Evolutionary conservation across 1,139 yeast genomes (phyloP), one percentile per base, ranked within the genome.

Genomic region (Scheffersomyces titani): DNA sequence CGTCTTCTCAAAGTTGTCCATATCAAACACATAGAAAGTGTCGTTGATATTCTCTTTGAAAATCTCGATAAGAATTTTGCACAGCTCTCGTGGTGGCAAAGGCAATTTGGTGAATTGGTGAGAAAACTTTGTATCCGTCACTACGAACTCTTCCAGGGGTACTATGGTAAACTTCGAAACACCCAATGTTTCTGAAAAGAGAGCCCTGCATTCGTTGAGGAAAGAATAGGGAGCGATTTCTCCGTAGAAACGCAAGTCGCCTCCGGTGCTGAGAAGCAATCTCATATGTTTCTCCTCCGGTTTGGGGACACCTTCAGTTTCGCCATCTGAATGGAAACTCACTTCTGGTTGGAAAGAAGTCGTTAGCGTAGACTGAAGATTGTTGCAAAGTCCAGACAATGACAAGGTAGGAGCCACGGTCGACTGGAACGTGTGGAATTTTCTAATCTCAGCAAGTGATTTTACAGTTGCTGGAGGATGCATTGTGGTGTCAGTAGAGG

Each of bases 171-270:
- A 62, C 18, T 58, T 62, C 1, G 65, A 61, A 5, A 57, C 60
- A 1, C 65, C 65, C 20, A 62, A 54, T 13, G 52, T 54, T 49
- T 62, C 62, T 45, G 58, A 56, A 59, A 68, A 68, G 16, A 69
- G 63, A 47, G 64, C 67, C 54, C 72, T 59, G 1, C 71, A 64
- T 55, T 69, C 73, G 53, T 66, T 66, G 20, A 70, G 61, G 11
- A 70, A 57, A 6, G 71, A 67, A 20, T 70, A 61, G 0, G 72
- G 71, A 55, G 70, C 65, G n/a, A 71, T 67, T 55, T 69, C 73
- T 18, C 73, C 73, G 57, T 69, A 65, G 56, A 68, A 70, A 36
- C 70, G 55, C n/a, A 69, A 64, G 3, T 67, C 63, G 6, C 70
- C 66, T 5, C 64, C 62, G 13, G 65, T 61, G 53, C 68, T 71